Evolutionary conservation across 139 green algal genomes (phyloP), one percentile per base, ranked within the genome.

Genomic region (Coelastrella sp.): DNA sequence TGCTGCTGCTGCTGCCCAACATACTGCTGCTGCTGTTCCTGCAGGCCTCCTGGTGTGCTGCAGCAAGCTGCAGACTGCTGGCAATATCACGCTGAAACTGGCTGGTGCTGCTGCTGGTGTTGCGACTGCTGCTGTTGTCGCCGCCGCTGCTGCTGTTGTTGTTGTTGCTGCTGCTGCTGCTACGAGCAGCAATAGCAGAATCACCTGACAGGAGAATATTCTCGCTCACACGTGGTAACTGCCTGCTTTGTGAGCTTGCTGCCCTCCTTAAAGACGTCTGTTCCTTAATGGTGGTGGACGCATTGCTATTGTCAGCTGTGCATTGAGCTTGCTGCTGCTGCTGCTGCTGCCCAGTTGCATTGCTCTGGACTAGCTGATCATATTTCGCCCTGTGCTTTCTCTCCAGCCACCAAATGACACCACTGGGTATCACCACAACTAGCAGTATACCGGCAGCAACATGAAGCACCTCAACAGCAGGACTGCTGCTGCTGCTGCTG

Each of bases 51-150:
- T 53, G 8, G 11, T 53, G 45, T 11, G 45, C 45, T 53, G 45
- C 45, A 21, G 45, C 45, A 21, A 53, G 45, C 45, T 53, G 45
- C 45, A 53, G 45, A 53, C 45, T 53, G 45, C 11, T 8, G 11
- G 60, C 60, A 69, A 69, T 38, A 15, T 32, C 60, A 6, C 60
- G 60, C 60, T 34, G 60, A 15, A 32, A 32, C 60, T 38, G 60
- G 60, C 60, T 69, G 60, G 9, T 69, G 60, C 60, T 69, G 60
- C 60, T 69, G 60, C 60, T 69, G 60, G 9, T 69, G 60, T 15
- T 17, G 60, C 60, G 11, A 13, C 60, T 32, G 60, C 60, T 69
- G 8, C 60, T 32, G 9, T 53, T 21, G 8, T 53, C 11, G 8
- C 8, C 45, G 8, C 11, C 45, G 45, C 45, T 21, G 11, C 45